Conservation (phyloP, 768 basidiomycete genomes). For the Agaricus sinodeliciosus region DNA sequence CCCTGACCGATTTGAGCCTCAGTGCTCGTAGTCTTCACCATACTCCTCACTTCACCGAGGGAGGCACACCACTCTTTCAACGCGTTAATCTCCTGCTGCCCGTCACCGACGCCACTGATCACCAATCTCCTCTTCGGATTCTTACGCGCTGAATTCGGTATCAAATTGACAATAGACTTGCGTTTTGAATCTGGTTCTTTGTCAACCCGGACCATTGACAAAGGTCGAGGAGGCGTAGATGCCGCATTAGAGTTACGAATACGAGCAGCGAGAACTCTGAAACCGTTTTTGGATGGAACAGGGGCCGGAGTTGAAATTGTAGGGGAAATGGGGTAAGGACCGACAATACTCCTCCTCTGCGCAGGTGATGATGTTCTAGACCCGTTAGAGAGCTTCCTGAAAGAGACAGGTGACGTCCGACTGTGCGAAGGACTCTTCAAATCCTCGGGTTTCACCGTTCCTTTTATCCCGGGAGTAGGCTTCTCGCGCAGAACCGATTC, state of each 20-base stretch:
- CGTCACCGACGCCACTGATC: slow-evolving; percentile 24
- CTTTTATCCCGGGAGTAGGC: neutral
- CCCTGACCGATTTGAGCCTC: slow-evolving; percentile 1
- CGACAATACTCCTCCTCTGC: slow-evolving; percentile 2
- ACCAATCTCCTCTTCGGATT: slow-evolving; percentile 24
- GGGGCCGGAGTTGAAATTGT: slow-evolving; percentile 2
- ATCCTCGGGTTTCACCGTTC: neutral
- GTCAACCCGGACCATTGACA: neutral
- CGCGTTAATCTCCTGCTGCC: slow-evolving; percentile 22
- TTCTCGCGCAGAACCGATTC: neutral
- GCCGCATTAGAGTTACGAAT: slow-evolving; percentile 13
- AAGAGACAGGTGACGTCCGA: neutral
- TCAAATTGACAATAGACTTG: slow-evolving; percentile 5
- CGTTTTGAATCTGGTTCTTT: slow-evolving; percentile 3
- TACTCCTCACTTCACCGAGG: slow-evolving; percentile 28
- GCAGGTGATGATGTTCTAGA: slow-evolving; percentile 1
- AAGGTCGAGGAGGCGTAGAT: neutral
- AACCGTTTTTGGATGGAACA: slow-evolving; percentile 13
- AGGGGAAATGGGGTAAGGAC: neutral
- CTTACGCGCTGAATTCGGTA: slow-evolving; percentile 12
- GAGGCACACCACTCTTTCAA: slow-evolving; percentile 29
- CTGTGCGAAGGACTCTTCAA: neutral
- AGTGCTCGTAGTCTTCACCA: slow-evolving; percentile 15
- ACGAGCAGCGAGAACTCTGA: slow-evolving; percentile 18
- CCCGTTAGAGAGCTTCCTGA: neutral